Percentiles rank a stretch among this genome's conserved stretches.
Conservation (phyloP, 805 yeast genomes). For the Maudiozyma pseudohumilis region DNA sequence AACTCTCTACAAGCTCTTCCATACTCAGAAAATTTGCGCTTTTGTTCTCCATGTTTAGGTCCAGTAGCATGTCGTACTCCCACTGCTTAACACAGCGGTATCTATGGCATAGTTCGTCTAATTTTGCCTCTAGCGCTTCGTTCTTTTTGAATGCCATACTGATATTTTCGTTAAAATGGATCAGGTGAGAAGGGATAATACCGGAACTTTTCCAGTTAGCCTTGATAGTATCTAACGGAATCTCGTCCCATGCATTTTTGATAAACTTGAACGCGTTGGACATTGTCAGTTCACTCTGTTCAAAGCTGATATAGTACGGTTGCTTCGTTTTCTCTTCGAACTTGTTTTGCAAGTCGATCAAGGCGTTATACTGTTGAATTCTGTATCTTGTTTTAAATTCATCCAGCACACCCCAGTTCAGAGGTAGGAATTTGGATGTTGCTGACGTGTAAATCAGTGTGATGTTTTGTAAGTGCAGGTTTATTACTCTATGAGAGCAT, state of each 20-base stretch:
- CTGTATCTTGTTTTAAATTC: constrained; percentile 53
- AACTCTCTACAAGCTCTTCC: constrained; percentile 51
- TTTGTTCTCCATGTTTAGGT: constrained; percentile 37
- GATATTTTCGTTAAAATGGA: constrained; percentile 23
- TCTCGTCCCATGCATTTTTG: constrained; percentile 44
- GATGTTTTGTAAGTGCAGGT: constrained; percentile 38
- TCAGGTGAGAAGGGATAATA: constrained; percentile 29
- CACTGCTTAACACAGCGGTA: constrained; percentile 46
- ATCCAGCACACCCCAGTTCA: constrained; percentile 53
- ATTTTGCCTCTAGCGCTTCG: constrained; percentile 32
- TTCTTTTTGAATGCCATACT: constrained; percentile 29
- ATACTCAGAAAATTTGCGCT: constrained; percentile 42
- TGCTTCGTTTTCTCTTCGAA: constrained; percentile 9
- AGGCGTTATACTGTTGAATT: constrained; percentile 42
- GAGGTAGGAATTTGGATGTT: constrained; percentile 41
- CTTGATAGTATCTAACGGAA: constrained; percentile 30
- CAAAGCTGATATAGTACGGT: constrained; percentile 22
- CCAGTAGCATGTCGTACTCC: constrained; percentile 47
- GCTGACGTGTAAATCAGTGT: constrained; percentile 33
- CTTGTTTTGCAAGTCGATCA: constrained; percentile 25
- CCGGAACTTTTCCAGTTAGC: constrained; percentile 38
- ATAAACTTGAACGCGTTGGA: constrained; percentile 50
- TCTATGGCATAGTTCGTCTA: constrained; percentile 36
- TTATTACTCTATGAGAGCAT: constrained; percentile 50
- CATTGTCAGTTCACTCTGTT: constrained; percentile 40